Evolutionary conservation across 768 basidiomycete species (phyloP).

Genomic region (Tephrocybe rancida): DNA sequence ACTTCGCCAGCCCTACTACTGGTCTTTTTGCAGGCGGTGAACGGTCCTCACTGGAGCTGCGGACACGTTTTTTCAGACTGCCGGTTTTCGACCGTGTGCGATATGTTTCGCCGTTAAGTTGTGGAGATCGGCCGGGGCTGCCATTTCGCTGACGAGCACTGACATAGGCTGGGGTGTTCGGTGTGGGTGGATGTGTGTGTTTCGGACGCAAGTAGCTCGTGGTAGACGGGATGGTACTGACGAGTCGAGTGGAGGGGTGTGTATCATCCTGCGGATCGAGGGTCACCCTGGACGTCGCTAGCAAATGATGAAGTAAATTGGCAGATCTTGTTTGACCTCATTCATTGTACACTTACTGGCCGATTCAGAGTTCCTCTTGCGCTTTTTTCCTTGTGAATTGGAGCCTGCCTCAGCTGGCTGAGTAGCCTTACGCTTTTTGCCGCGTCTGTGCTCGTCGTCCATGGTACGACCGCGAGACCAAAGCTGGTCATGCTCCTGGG

Average conservation of each 20-base stretch:
- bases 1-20: constrained; percentile 1
- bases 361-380: background rate
- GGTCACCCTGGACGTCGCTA: too few species aligned
- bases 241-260: background rate
- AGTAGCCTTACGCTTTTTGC: background rate
- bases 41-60: background rate
- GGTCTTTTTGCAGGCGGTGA: constrained; percentile 1
- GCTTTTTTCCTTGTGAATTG: background rate
- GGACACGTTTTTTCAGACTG: background rate
- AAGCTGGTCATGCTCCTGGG: background rate
- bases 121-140: constrained; percentile 3
- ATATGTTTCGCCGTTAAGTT: background rate
- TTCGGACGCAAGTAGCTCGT: background rate
- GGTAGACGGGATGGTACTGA: background rate
- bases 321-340: background rate
- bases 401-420: background rate
- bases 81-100: background rate
- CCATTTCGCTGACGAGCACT: background rate
- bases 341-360: background rate
- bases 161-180: background rate
- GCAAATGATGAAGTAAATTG: background rate
- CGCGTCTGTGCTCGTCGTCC: background rate
- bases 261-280: too few species aligned
- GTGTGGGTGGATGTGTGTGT: background rate
- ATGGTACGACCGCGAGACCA: background rate